phyloP scores from a whole-genome alignment of 1,139 yeast species.

The Pichia sp. region DNA sequence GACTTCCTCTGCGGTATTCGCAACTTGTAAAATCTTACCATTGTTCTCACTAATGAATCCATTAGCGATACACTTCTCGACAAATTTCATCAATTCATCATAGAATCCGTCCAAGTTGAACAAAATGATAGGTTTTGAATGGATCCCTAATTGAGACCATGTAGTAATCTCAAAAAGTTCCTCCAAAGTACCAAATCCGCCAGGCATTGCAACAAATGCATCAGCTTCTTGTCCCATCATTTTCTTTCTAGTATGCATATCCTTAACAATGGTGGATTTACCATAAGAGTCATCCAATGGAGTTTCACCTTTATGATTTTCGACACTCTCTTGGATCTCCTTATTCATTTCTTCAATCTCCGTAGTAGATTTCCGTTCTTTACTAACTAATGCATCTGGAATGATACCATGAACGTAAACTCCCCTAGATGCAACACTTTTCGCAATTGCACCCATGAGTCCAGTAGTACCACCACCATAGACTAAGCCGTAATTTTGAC shows the following conservation, averaged over 20 bases:
- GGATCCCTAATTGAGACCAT: slow-evolving; percentile 87
- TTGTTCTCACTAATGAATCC: slow-evolving; percentile 68
- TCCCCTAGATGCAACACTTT: slow-evolving; percentile 54
- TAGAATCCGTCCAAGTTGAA: slow-evolving; percentile 77
- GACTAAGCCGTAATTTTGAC: slow-evolving; percentile 64
- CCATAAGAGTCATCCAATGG: slow-evolving; percentile 64
- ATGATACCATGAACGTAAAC: slow-evolving; percentile 84
- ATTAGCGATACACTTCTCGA: slow-evolving; percentile 45
- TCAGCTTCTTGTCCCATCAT: slow-evolving; percentile 84
- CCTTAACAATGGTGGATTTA: slow-evolving; percentile 71
- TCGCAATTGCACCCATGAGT: slow-evolving; percentile 82
- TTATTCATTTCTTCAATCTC: slow-evolving; percentile 40
- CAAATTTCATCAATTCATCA: slow-evolving; percentile 58
- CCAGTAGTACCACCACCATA: slow-evolving; percentile 93
- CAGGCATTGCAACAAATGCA: slow-evolving; percentile 86
- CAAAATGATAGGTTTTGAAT: slow-evolving; percentile 69
- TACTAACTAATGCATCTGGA: slow-evolving; percentile 71
- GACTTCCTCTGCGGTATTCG: slow-evolving; percentile 60
- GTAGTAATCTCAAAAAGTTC: slow-evolving; percentile 87
- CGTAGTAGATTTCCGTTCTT: slow-evolving; percentile 53
- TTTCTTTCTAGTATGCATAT: slow-evolving; percentile 86
- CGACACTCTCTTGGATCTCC: slow-evolving; percentile 38
- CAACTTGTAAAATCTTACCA: slow-evolving; percentile 64
- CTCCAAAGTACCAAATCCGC: slow-evolving; percentile 88
- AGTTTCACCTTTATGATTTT: slow-evolving; percentile 51